These are phyloP conservation scores for Nakazawaea ernobii DNA, from an alignment of 805 yeast genomes.

Conservation along the genomic window DNA sequence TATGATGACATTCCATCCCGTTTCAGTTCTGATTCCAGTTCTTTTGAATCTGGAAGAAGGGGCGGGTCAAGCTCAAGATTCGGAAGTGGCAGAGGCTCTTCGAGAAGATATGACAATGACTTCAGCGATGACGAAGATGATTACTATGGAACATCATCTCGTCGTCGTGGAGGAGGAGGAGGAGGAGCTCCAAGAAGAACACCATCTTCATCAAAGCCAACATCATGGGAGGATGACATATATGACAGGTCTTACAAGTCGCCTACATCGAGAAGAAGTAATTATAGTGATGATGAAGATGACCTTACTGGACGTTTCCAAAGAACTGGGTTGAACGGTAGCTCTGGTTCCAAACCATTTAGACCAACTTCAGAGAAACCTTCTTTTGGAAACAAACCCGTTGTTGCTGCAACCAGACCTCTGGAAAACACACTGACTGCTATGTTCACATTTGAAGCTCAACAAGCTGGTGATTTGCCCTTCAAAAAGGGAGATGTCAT, in stretches of 20 bases:
- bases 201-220: constrained; percentile 13
- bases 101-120: constrained; percentile 22
- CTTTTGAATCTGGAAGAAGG: constrained; percentile 21
- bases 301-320: constrained; percentile 13
- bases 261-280: constrained; percentile 9
- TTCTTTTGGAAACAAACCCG: constrained; percentile 35
- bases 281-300: constrained; percentile 10
- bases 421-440: constrained; percentile 78
- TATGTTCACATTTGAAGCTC: constrained; percentile 81
- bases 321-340: constrained; percentile 21
- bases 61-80: constrained; percentile 11
- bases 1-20: constrained; percentile 73
- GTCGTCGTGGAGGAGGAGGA: neutral
- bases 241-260: constrained; percentile 48
- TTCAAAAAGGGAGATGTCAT: constrained; percentile 94
- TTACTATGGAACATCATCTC: constrained; percentile 12
- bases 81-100: constrained; percentile 12
- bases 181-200: constrained; percentile 1
- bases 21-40: constrained; percentile 54
- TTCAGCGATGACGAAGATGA: constrained; percentile 27
- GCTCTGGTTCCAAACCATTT: constrained; percentile 22
- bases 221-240: constrained; percentile 87
- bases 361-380: constrained; percentile 28
- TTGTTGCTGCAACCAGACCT: constrained; percentile 23
- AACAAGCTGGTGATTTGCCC: constrained; percentile 87